Base-by-base conservation (phyloP, 2,329 filamentous ascomycete genomes). In the Sporothrix variecibatus region DNA sequence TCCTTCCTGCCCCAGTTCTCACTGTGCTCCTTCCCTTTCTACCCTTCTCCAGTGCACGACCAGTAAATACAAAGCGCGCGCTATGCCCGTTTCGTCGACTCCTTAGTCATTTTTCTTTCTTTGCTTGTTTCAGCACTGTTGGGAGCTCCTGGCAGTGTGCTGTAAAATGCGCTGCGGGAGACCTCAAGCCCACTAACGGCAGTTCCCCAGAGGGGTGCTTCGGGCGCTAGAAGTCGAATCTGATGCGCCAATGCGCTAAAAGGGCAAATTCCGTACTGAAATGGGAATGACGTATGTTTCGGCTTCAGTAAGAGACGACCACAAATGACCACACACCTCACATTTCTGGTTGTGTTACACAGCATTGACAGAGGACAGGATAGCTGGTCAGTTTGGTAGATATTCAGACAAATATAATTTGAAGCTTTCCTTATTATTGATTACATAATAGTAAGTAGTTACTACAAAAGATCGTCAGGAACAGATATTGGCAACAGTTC, bases 211-310 rank as follows among this genome's bases (percentile, higher is more conserved):
- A 28, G 38, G 60, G 38, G 20, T 12, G 17, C 6, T 7, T 12
- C 8, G 34, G 43, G 62, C 62, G 12, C 38, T 20, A 67, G 23
- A 46, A 49, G 20, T 9, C 40, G 40, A 43, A 43, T 43, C 12
- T n/a, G 40, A 43, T 43, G 40, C 40, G 12, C 40, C 40, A 43
- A 43, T 43, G 15, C 43, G 43, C 43, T 49, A 49, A 49, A 49
- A 49, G 0, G 15, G n/a, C 12, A 28, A 1, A 26, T 23, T 28
- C 5, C 11, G 26, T 17, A 26, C 65, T 68, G 65, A 51, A 68
- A 43, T 28, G n/a, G 62, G 38, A 67, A 67, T 67, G 62, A 67
- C 62, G 62, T 67, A 67, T 67, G 62, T 46, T 46, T 64, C 34
- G 31, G 58, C 62, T 67, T 67, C 62, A 67, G 58, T 64, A 38